phyloP scores from a whole-genome alignment of 495 filamentous ascomycete species.

The Evernia prunastri region DNA sequence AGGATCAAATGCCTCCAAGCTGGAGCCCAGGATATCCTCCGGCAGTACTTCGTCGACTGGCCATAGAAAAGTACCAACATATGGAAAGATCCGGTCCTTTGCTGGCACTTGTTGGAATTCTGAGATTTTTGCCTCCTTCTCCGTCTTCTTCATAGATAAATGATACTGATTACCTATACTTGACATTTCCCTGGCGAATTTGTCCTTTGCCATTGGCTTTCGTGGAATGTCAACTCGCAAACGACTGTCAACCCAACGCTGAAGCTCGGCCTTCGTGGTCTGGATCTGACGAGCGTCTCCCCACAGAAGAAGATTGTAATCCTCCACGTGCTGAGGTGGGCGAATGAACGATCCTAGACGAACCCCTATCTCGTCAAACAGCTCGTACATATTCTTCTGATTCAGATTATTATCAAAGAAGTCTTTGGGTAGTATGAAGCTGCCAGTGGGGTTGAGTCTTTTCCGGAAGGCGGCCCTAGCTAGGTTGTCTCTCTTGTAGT shows the following conservation, averaged over 20 bases:
- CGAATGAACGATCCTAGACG: constrained; percentile 27
- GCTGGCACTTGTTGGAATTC: constrained; percentile 33
- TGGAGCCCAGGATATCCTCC: constrained; percentile 37
- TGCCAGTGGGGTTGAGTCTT: constrained; percentile 13
- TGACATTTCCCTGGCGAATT: constrained; percentile 13
- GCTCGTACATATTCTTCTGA: constrained; percentile 12
- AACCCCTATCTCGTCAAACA: constrained; percentile 28
- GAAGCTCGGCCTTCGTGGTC: constrained; percentile 20
- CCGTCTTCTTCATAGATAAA: constrained; percentile 26
- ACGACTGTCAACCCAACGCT: constrained; percentile 12
- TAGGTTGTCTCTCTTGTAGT: constrained; percentile 24
- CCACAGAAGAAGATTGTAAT: constrained; percentile 27
- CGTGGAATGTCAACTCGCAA: not conserved
- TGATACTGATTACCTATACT: constrained; percentile 24
- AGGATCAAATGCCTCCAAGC: constrained; percentile 42
- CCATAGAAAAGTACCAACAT: constrained; percentile 42
- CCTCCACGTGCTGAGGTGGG: constrained; percentile 23
- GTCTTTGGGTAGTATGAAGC: constrained; percentile 4
- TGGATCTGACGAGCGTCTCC: constrained; percentile 16
- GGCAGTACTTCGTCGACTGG: constrained; percentile 36
- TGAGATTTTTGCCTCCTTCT: constrained; percentile 26
- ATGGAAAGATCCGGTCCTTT: constrained; percentile 23
- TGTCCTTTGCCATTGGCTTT: constrained; percentile 7
- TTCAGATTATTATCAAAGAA: constrained; percentile 21
- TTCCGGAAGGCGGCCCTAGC: constrained; percentile 27